A percentile compares a stretch with the other conserved stretches of the same genome.
These are phyloP conservation scores for Drosera spatulata DNA, from an alignment of 179 eudicot species.

Conservation along the genomic window DNA sequence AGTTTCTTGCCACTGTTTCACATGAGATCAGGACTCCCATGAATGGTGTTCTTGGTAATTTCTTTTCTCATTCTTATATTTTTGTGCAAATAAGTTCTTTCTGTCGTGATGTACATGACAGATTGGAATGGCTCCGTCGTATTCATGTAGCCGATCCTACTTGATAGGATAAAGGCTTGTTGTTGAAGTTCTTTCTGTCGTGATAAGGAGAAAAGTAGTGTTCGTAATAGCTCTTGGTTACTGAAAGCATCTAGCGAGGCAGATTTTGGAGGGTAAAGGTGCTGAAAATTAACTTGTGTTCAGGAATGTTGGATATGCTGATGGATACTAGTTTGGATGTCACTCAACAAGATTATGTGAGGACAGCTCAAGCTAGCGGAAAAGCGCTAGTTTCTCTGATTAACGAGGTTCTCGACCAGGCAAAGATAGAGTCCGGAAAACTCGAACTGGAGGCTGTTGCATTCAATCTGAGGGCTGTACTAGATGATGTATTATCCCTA, in stretches of 20 bases:
- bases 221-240: background rate
- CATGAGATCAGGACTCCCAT: conserved; percentile 94
- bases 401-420: conserved; percentile 82
- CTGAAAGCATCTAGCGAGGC: background rate
- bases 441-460: conserved; percentile 76
- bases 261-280: background rate
- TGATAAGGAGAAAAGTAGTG: background rate
- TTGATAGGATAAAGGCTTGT: too few relatives aligned
- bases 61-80: background rate
- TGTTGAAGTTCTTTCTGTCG: too few relatives aligned
- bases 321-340: conserved; percentile 74
- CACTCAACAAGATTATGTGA: conserved; percentile 79
- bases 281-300: background rate
- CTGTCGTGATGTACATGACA: too few relatives aligned
- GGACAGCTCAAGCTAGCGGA: conserved; percentile 84
- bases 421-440: conserved; percentile 82
- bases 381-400: conserved; percentile 77
- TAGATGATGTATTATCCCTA: conserved; percentile 74
- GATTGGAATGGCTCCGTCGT: too few relatives aligned
- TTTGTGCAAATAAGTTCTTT: background rate
- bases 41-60: conserved; percentile 58
- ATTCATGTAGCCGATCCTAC: too few relatives aligned
- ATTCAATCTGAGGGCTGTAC: conserved; percentile 59
- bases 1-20: conserved; percentile 94
- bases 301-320: conserved; percentile 89